These are phyloP conservation scores for Trametes punicea DNA, from an alignment of 768 basidiomycete species.

Conservation along the genomic window DNA sequence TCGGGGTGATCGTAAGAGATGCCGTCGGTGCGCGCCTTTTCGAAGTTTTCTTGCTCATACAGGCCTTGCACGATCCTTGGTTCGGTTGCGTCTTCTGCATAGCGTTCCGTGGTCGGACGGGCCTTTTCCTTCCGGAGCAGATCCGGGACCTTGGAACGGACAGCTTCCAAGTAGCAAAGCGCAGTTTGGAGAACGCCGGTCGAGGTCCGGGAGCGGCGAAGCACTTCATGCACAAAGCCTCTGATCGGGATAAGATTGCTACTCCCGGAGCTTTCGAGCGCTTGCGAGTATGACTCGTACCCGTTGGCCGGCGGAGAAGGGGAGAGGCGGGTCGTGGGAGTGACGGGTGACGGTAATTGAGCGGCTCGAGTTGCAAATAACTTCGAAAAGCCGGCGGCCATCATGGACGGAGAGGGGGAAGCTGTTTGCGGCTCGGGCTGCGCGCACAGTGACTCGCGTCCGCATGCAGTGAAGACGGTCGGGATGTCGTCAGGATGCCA, in stretches of 20 bases:
- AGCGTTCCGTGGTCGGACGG: slow-evolving; percentile 37
- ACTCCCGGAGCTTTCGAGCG: slow-evolving; percentile 18
- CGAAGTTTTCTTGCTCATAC: background rate
- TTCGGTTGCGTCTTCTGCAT: slow-evolving; percentile 24
- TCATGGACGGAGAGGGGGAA: background rate
- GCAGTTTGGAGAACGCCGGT: slow-evolving; percentile 84
- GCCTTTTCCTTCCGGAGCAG: slow-evolving; percentile 44
- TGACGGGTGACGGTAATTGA: slow-evolving; percentile 52
- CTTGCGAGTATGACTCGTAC: slow-evolving; percentile 25
- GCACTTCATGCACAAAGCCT: slow-evolving; percentile 83
- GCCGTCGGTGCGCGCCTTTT: background rate
- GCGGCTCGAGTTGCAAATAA: slow-evolving; percentile 31
- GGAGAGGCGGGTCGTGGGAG: slow-evolving; percentile 43
- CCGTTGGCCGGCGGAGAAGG: slow-evolving; percentile 26
- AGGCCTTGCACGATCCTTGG: slow-evolving; percentile 13
- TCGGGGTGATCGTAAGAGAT: background rate
- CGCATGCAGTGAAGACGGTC: slow-evolving; percentile 38
- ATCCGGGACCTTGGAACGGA: slow-evolving; percentile 68
- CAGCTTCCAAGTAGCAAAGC: slow-evolving; percentile 81
- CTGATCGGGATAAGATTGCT: slow-evolving; percentile 53
- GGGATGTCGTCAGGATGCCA: slow-evolving; percentile 81
- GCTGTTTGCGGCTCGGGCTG: slow-evolving; percentile 27
- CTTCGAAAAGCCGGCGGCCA: slow-evolving; percentile 7
- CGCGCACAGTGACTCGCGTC: slow-evolving; percentile 17
- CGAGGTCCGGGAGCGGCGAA: slow-evolving; percentile 82